A percentile compares a stretch with the other conserved stretches of the same genome.
These are phyloP conservation scores for Yarrowia sp. DNA, from an alignment of 805 yeast species.

Conservation along the genomic window DNA sequence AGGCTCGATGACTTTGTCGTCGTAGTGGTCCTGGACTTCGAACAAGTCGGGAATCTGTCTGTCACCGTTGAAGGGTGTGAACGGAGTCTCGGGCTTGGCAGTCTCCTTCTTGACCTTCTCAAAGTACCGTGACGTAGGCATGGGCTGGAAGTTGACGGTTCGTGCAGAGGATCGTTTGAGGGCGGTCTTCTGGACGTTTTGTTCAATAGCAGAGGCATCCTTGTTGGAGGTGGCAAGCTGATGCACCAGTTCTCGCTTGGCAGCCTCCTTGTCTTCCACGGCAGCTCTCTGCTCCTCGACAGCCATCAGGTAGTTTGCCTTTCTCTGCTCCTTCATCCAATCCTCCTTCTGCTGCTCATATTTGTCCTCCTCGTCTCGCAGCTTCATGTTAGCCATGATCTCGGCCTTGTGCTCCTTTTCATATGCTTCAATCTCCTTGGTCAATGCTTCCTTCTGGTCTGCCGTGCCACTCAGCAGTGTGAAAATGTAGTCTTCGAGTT, in stretches of 20 bases:
- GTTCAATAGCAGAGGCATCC: conserved; percentile 50
- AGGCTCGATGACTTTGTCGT: conserved; percentile 62
- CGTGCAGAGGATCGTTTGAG: conserved; percentile 64
- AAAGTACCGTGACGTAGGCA: conserved; percentile 23
- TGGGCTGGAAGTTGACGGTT: conserved; percentile 40
- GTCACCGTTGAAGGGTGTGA: conserved; percentile 94
- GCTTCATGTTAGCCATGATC: conserved; percentile 72
- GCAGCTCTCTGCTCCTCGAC: conserved; percentile 50
- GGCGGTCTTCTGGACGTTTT: conserved; percentile 52
- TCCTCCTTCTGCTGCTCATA: conserved; percentile 65
- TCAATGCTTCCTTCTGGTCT: conserved; percentile 56
- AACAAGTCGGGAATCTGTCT: conserved; percentile 57
- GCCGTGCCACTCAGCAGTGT: conserved; percentile 71
- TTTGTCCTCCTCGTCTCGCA: conserved; percentile 68
- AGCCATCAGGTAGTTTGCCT: conserved; percentile 51
- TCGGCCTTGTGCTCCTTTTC: conserved; percentile 71
- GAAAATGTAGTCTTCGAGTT: conserved; percentile 75
- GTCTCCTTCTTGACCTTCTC: conserved; percentile 49
- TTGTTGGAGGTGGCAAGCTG: conserved; percentile 48
- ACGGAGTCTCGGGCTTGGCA: conserved; percentile 52
- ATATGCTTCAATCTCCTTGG: conserved; percentile 54
- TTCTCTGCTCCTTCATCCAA: conserved; percentile 52
- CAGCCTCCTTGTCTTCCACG: conserved; percentile 47
- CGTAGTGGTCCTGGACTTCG: conserved; percentile 48
- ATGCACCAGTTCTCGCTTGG: conserved; percentile 57